Conservation (phyloP, 129 eudicot genomes). For the Scalesia atractyloides region DNA sequence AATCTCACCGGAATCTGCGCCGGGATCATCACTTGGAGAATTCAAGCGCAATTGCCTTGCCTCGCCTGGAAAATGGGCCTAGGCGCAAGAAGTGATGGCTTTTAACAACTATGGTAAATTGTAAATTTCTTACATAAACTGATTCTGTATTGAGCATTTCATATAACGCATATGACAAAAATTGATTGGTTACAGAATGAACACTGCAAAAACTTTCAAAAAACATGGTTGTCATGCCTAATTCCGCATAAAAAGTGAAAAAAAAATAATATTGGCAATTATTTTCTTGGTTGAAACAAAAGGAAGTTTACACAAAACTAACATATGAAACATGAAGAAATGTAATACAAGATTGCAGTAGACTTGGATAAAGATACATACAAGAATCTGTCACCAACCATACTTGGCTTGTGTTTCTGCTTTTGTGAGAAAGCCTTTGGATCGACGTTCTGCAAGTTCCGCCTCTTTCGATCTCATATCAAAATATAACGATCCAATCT, state of each 20-base stretch:
- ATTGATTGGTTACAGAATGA: too few species aligned
- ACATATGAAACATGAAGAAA: not conserved
- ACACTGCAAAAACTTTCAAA: not conserved
- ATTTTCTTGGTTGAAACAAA: not conserved
- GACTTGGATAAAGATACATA: not conserved
- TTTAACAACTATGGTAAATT: too few species aligned
- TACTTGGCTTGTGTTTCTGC: slow-evolving; percentile 97
- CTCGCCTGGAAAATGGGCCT: too few species aligned
- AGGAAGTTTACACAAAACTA: slow-evolving; percentile 15
- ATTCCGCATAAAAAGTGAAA: too few species aligned
- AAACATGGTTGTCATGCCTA: not conserved
- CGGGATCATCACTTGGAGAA: too few species aligned
- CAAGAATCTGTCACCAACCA: slow-evolving; percentile 65
- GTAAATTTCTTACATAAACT: too few species aligned
- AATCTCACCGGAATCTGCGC: too few species aligned
- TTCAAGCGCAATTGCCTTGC: too few species aligned
- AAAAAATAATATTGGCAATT: slow-evolving; percentile 1
- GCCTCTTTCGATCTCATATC: slow-evolving; percentile 81
- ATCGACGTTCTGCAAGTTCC: slow-evolving; percentile 83
- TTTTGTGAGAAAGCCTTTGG: slow-evolving; percentile 86
- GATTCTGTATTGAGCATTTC: too few species aligned
- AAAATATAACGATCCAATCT: slow-evolving; percentile 71
- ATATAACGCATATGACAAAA: too few species aligned
- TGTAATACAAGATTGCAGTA: not conserved
- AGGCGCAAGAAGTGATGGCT: too few species aligned